A percentile compares a stretch with the other conserved stretches of the same genome.
Evolutionary conservation across 2,329 filamentous ascomycete species (phyloP).

Genomic region (Pseudogymnoascus pannorum): DNA sequence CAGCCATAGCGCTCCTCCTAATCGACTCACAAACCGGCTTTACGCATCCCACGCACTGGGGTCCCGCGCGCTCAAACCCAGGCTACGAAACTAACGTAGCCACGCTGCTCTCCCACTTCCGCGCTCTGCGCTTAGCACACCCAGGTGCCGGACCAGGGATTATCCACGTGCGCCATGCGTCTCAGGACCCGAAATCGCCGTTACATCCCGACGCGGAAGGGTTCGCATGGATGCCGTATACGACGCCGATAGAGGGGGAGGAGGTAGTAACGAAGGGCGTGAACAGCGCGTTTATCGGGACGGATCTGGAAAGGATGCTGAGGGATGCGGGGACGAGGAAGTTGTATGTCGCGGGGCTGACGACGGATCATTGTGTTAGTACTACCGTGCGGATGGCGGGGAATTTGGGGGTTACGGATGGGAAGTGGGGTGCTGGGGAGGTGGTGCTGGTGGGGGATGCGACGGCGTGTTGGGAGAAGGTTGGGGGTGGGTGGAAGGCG

Average conservation of each 20-base stretch:
- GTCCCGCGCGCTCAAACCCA: conserved; percentile 37
- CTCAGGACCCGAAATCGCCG: conserved; percentile 27
- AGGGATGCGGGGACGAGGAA: conserved; percentile 15
- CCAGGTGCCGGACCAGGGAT: conserved; percentile 27
- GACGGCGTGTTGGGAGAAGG: conserved; percentile 38
- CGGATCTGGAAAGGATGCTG: conserved; percentile 34
- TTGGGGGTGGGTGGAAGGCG: conserved; percentile 32
- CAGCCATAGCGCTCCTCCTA: conserved; percentile 36
- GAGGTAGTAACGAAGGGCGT: conserved; percentile 36
- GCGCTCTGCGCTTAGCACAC: conserved; percentile 30
- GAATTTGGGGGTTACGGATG: conserved; percentile 38
- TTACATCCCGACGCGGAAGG: conserved; percentile 31
- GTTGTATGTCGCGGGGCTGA: conserved; percentile 33
- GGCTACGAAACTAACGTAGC: conserved; percentile 36
- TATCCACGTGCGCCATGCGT: conserved; percentile 41
- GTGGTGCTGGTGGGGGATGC: conserved; percentile 40
- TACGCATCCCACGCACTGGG: conserved; percentile 33
- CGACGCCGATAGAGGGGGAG: conserved; percentile 30
- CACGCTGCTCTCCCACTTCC: conserved; percentile 32
- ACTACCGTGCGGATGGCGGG: conserved; percentile 41
- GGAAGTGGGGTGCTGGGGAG: conserved; percentile 25
- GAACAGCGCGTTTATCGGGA: conserved; percentile 41
- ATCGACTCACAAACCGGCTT: conserved; percentile 42
- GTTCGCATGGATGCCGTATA: conserved; percentile 16
- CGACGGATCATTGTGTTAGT: conserved; percentile 43